Evolutionary conservation across 225 moss, liverwort and hornwort genomes (phyloP).

Genomic region (Takakia lepidozioides): DNA sequence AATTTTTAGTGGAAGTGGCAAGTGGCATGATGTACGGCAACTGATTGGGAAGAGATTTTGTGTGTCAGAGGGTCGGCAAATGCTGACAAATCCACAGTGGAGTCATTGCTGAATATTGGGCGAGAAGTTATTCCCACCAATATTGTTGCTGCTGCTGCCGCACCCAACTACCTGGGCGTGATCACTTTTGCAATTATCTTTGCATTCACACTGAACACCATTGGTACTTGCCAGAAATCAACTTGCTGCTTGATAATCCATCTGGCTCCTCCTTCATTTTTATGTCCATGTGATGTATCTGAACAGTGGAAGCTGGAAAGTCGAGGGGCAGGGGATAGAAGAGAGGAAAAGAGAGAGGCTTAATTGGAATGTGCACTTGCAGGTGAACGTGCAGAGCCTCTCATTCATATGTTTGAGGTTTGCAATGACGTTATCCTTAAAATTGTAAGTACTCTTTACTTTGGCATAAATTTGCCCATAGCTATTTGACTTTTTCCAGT

Average conservation of each 20-base stretch:
- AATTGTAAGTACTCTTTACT: slow-evolving; percentile 62
- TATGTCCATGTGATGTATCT: too few species aligned
- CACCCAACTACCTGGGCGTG: slow-evolving; percentile 69
- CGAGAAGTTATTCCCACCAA: slow-evolving; percentile 77
- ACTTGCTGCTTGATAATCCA: too few species aligned
- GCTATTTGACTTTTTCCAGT: too few species aligned
- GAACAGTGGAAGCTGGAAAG: neutral
- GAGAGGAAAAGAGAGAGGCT: neutral
- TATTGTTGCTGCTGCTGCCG: slow-evolving; percentile 66
- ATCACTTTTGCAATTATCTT: slow-evolving; percentile 74
- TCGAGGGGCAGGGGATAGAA: neutral
- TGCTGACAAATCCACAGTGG: slow-evolving; percentile 46
- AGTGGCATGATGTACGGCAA: too few species aligned
- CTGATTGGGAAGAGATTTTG: too few species aligned
- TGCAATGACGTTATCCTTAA: slow-evolving; percentile 67
- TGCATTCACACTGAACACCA: slow-evolving; percentile 50
- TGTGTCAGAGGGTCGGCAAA: slow-evolving; percentile 22
- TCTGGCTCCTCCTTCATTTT: too few species aligned
- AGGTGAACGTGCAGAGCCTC: slow-evolving; percentile 77
- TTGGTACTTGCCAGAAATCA: too few species aligned
- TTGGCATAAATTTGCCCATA: too few species aligned
- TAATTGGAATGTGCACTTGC: slow-evolving; percentile 11
- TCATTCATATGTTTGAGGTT: slow-evolving; percentile 62
- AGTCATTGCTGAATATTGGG: slow-evolving; percentile 81
- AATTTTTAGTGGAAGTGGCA: too few species aligned